Base-by-base conservation (phyloP, 1,139 yeast species). In the Yamadazyma membranifaciens region DNA sequence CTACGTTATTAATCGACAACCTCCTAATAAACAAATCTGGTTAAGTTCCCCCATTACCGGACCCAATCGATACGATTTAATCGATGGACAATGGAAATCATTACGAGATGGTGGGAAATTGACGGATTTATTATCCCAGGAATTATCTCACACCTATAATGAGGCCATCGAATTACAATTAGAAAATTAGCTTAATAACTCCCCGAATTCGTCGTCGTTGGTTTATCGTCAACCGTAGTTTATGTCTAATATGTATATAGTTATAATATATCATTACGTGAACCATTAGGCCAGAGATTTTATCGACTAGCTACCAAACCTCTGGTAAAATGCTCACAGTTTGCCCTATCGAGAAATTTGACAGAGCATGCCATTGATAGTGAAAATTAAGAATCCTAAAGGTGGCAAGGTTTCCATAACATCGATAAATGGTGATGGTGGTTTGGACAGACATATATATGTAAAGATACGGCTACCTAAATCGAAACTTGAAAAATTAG, bases 21-120 rank as follows among this genome's bases (percentile, higher is more conserved):
- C 97, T 1, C 95, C 96, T 2, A 89, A 87, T 62, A 83, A 84
- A 61, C 98, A 89, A 60, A 83, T 89, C 32, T 89, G 98, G 98
- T 73, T 88, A 40, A 81, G 94, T 45, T 85, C 95, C 31, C 98
- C 98, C 0, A 56, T 87, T 4, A 85, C 94, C n/a, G 98, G 98
- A 0, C 98, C 98, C 10, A 87, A 87, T 56, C 54, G 78, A 43
- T 69, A 78, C 55, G 89, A 83, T 56, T 69, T 72, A 50, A 67
- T 79, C 34, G 63, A 69, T 26, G 80, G 81, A 5, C 63, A 66
- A 42, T 83, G 91, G 91, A 58, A 75, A 20, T 78, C 84, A 2
- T 62, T 83, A 41, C 66, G 88, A 52, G 86, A 83, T 50, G 69
- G 74, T 27, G 55, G 68, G 9, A 62, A 63, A 34, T 65, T 83